A percentile compares a stretch with the other conserved stretches of the same genome.
Evolutionary conservation across 345 rosid genomes (phyloP).

Genomic region (Camelina sativa): DNA sequence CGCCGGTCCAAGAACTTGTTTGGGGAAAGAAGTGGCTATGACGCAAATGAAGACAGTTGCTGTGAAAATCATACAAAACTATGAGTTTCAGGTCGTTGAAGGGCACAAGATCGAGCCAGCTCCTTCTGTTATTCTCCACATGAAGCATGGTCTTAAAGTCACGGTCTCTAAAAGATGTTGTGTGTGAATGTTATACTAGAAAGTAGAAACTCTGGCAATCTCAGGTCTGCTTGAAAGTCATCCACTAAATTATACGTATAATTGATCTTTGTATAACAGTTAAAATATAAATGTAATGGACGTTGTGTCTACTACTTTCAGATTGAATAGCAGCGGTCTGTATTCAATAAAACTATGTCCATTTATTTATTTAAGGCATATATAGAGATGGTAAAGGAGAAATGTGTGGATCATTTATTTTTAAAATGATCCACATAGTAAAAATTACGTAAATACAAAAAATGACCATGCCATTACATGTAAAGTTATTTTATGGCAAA

Average conservation of each 20-base stretch:
- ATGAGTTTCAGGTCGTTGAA: constrained; percentile 49
- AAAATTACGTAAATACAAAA: too few species aligned
- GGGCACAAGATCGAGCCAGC: constrained; percentile 44
- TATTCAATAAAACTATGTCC: too few species aligned
- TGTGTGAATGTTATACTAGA: constrained; percentile 11
- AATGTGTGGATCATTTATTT: too few species aligned
- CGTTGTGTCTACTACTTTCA: too few species aligned
- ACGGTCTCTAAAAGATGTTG: constrained; percentile 43
- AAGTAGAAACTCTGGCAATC: constrained; percentile 15
- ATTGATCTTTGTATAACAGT: too few species aligned
- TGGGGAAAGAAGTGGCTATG: constrained; percentile 66
- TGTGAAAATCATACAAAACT: constrained; percentile 48
- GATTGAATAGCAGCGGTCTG: too few species aligned
- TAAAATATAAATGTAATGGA: too few species aligned
- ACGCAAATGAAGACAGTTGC: constrained; percentile 60
- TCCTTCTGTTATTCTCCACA: constrained; percentile 53
- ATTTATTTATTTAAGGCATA: too few species aligned
- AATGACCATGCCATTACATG: too few species aligned
- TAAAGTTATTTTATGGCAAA: too few species aligned
- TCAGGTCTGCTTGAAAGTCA: not conserved
- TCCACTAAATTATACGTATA: not conserved
- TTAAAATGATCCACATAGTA: too few species aligned
- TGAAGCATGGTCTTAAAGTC: constrained; percentile 55
- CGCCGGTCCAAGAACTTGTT: constrained; percentile 69
- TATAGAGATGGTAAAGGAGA: too few species aligned